phyloP scores from a whole-genome alignment of 805 yeast genomes.

The Candida insectalens region DNA sequence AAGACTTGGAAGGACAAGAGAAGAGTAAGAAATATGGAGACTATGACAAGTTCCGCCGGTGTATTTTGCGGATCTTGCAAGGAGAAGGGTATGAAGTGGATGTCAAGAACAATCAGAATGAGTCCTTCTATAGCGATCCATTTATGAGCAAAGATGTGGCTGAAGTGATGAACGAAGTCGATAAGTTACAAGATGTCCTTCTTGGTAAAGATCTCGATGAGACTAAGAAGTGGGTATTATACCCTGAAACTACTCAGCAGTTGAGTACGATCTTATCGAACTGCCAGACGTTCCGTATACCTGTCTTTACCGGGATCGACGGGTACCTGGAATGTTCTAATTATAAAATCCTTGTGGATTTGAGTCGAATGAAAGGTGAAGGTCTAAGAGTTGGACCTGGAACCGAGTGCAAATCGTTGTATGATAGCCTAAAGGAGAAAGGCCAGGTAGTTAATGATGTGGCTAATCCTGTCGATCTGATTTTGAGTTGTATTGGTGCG shows the following conservation, averaged over 20 bases:
- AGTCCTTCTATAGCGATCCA: slow-evolving; percentile 2
- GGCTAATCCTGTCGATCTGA: slow-evolving; percentile 9
- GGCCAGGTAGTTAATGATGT: background rate
- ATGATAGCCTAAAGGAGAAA: slow-evolving; percentile 3
- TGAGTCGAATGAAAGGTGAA: slow-evolving; percentile 9
- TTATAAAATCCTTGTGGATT: slow-evolving; percentile 7
- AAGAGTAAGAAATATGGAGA: slow-evolving; percentile 11
- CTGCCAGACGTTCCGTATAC: slow-evolving; percentile 19
- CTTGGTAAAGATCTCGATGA: slow-evolving; percentile 12
- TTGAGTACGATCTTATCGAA: slow-evolving; percentile 13
- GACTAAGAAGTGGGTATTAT: slow-evolving; percentile 11
- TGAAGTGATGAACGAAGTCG: slow-evolving; percentile 10
- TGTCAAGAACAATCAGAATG: slow-evolving; percentile 10
- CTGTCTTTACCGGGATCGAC: slow-evolving; percentile 10
- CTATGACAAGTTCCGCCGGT: slow-evolving; percentile 18
- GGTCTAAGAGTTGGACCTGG: slow-evolving; percentile 1
- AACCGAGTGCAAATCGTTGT: slow-evolving; percentile 2
- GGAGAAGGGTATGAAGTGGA: slow-evolving; percentile 12
- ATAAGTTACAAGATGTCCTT: slow-evolving; percentile 14
- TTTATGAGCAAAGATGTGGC: slow-evolving; percentile 14
- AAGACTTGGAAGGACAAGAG: slow-evolving; percentile 11
- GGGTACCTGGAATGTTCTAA: slow-evolving; percentile 6
- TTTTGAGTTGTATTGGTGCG: slow-evolving; percentile 13
- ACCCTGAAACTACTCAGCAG: slow-evolving; percentile 15
- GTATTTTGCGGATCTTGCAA: slow-evolving; percentile 17